Evolutionary conservation across 805 yeast genomes (phyloP), one percentile per base, ranked within the genome.

Genomic region (Yamadazyma olivae): DNA sequence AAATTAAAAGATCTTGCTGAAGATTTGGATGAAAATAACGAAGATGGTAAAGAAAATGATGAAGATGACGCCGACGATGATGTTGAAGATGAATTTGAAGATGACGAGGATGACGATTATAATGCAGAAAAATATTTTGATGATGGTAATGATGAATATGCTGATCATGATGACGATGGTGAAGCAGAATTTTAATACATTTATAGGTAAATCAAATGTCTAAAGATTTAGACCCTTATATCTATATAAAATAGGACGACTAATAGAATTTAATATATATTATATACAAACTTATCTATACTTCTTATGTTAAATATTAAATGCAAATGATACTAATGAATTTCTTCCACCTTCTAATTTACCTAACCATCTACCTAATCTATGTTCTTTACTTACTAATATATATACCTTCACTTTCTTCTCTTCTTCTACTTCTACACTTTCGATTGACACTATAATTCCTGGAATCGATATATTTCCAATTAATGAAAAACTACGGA

Each of bases 281-380:
- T n/a, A n/a, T n/a, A n/a, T n/a, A n/a, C n/a, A n/a, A n/a, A n/a
- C n/a, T n/a, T n/a, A n/a, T n/a, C n/a, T n/a, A n/a, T n/a, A n/a
- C n/a, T n/a, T n/a, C n/a, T n/a, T n/a, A n/a, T n/a, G 23, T 20
- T 20, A 52, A 36, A 55, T 50, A 49, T 52, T 55, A 33, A 65
- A 59, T 39, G 59, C 53, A 50, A 64, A 59, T 44, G 58, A 49
- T 24, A 61, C 53, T 45, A 87, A 68, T 40, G 87, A 87, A 60
- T 85, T 87, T 57, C 91, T 77, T 20, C 83, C 82, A 17, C 70
- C 68, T 18, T 70, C 67, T 24, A 74, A 68, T 36, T 75, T 69
- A 30, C 72, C 68, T 17, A 80, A 59, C 96, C 96, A 90, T 56
- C 97, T 80, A 25, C 96, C 97, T 39, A 86, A 68, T 54, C 83